These are phyloP conservation scores for Entomortierella beljakovae DNA, from an alignment of 192 early-diverging fungal species.

Conservation along the genomic window DNA sequence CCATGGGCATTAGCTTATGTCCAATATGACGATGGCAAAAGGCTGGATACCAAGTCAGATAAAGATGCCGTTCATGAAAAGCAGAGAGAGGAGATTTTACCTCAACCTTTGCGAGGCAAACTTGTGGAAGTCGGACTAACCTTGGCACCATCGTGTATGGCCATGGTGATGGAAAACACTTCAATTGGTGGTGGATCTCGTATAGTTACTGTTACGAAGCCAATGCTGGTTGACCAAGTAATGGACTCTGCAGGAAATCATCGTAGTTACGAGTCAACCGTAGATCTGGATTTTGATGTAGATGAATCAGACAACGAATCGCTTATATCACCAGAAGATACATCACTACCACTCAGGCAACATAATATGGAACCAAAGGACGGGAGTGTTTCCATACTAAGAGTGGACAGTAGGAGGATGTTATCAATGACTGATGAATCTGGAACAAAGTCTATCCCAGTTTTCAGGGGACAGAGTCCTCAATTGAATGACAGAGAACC, in stretches of 20 bases:
- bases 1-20: conserved; percentile 49
- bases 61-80: neutral
- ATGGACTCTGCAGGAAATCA: conserved; percentile 41
- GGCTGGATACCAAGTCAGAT: neutral
- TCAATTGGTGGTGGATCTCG: conserved; percentile 11
- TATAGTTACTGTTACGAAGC: conserved; percentile 49
- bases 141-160: conserved; percentile 44
- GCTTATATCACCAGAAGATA: conserved; percentile 38
- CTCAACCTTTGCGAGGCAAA: too few species aligned
- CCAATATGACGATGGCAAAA: conserved; percentile 15
- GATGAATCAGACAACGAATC: conserved; percentile 37
- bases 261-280: neutral
- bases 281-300: conserved; percentile 22
- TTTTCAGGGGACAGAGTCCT: neutral
- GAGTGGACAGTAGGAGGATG: conserved; percentile 43
- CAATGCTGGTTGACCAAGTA: conserved; percentile 44
- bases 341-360: neutral
- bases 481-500: neutral
- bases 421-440: conserved; percentile 30
- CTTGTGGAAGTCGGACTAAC: conserved; percentile 21
- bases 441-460: conserved; percentile 22
- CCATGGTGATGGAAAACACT: conserved; percentile 44
- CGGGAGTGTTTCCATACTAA: conserved; percentile 30
- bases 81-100: neutral
- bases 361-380: conserved; percentile 9